phyloP scores from a whole-genome alignment of 192 early-diverging fungal genomes.

The Anaeromyces robustus region DNA sequence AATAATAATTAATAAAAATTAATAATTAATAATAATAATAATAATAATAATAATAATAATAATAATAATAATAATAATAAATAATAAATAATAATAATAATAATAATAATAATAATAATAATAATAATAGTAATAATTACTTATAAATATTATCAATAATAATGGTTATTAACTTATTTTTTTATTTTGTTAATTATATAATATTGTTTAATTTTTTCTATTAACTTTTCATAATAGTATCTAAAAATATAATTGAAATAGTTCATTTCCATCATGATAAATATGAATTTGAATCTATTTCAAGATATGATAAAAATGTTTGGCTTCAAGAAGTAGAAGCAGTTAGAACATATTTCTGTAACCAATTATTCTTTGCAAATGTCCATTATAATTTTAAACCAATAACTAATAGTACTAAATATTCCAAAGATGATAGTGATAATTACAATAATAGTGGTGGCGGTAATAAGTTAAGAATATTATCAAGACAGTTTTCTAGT shows the following conservation, averaged over 20 bases:
- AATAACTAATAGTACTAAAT: not conserved
- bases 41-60: too few relatives aligned
- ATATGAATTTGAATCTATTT: slow-evolving; percentile 17
- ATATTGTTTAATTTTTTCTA: too few relatives aligned
- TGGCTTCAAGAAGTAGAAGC: slow-evolving; percentile 27
- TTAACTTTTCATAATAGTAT: slow-evolving; percentile 5
- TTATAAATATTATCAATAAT: too few relatives aligned
- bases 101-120: too few relatives aligned
- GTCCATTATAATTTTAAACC: not conserved
- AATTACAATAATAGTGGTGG: too few relatives aligned
- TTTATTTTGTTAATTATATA: too few relatives aligned
- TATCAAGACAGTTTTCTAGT: not conserved
- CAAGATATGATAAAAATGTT: slow-evolving; percentile 26
- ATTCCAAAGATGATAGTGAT: not conserved
- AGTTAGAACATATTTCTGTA: slow-evolving; percentile 14
- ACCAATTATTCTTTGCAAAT: not conserved
- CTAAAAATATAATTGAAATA: slow-evolving; percentile 26
- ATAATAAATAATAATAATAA: too few relatives aligned
- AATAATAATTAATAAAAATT: too few relatives aligned
- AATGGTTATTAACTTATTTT: too few relatives aligned
- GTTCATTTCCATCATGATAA: slow-evolving; percentile 27
- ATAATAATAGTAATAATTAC: too few relatives aligned
- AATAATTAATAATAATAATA: too few relatives aligned
- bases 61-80: too few relatives aligned
- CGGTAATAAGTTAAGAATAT: not conserved